Conservation (phyloP, 495 filamentous ascomycete genomes). For the Penicillium canescens region DNA sequence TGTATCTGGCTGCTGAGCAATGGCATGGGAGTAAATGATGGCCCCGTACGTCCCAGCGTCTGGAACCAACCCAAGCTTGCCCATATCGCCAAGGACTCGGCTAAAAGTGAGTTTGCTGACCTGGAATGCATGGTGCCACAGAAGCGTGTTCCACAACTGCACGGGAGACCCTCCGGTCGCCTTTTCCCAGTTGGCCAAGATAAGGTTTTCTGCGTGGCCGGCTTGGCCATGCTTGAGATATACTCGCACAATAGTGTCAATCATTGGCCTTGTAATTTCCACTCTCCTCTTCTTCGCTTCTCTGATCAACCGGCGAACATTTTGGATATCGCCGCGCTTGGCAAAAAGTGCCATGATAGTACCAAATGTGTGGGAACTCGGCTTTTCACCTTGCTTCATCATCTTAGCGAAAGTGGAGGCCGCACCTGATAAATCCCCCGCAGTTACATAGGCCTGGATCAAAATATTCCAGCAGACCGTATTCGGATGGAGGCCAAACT, state of each 20-base stretch:
- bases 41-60: constrained; percentile 72
- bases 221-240: constrained; percentile 65
- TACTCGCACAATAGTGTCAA: constrained; percentile 64
- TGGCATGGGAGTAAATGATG: constrained; percentile 67
- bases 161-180: constrained; percentile 49
- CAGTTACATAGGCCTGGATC: constrained; percentile 66
- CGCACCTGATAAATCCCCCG: constrained; percentile 63
- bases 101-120: constrained; percentile 62
- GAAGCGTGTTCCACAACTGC: constrained; percentile 75
- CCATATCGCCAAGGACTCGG: constrained; percentile 64
- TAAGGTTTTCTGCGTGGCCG: constrained; percentile 61
- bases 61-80: constrained; percentile 52
- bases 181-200: constrained; percentile 42
- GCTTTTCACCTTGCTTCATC: constrained; percentile 38
- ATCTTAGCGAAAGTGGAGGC: constrained; percentile 60
- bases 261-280: constrained; percentile 50
- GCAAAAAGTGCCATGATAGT: constrained; percentile 72
- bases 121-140: constrained; percentile 65
- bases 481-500: constrained; percentile 56
- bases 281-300: constrained; percentile 48
- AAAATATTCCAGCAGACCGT: constrained; percentile 72
- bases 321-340: constrained; percentile 72
- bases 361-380: constrained; percentile 63
- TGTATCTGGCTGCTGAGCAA: constrained; percentile 59
- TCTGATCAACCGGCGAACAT: constrained; percentile 60